Evolutionary conservation across 208 protist species (phyloP), one percentile per base, ranked within the genome.

Genomic region (Leishmania major): DNA sequence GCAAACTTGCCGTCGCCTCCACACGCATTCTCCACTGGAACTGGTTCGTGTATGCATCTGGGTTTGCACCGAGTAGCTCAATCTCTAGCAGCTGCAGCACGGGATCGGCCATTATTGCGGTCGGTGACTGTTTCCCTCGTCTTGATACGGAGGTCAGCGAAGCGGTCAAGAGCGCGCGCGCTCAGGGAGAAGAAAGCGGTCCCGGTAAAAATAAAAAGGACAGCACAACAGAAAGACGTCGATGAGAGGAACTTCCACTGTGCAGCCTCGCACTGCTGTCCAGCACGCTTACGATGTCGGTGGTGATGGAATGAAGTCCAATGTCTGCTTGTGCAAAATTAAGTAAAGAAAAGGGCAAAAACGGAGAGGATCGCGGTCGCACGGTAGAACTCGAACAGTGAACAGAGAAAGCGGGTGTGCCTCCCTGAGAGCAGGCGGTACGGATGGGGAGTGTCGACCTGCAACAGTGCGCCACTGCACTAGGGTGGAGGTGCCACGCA

Each of bases 11-110:
- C 31, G 88, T 71, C 15, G 93, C 86, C 59, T 95, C 90, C 35
- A 98, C 22, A 3, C 93, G 89, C 84, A 98, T 93, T 17, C 94
- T 84, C 94, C 94, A 98, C 19, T 84, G 88, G 59, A 97, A 82
- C 28, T 78, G 31, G 31, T 84, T 89, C 4, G 69, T 80, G 71
- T 95, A 98, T 11, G 71, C 73, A 47, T 90, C 86, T 3, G 96
- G 96, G 75, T 98, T 98, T 2, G 85, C 77, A 8, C 94, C 92
- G 13, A 95, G 62, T 28, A 98, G 88, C 83, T 98, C 94, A 67
- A 97, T 91, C 80, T 97, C 94, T 45, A 95, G 85, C 69, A 98
- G 80, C 85, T 98, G 94, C 51, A 98, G 91, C 66, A 97, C 53
- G 25, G 95, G 93, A 49, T 97, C 84, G 2, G 89, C 62, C 91